Evolutionary conservation across 1,139 yeast genomes (phyloP), one percentile per base, ranked within the genome.

Genomic region (Suhomyces bribrorum): DNA sequence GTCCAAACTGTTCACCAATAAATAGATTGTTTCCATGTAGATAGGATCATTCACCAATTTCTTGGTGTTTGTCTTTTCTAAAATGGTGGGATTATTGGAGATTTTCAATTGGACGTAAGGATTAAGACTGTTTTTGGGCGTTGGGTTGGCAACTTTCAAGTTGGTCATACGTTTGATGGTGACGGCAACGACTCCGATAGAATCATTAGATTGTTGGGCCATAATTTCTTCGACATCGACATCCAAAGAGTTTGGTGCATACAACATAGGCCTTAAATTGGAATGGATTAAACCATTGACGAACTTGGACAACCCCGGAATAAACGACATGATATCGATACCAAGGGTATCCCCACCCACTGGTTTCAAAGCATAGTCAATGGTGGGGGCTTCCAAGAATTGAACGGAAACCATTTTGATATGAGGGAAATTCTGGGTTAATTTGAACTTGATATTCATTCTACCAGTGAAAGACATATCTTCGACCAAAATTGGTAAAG

Each of bases 311-410:
- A 86, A 76, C 44, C 92, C 92, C 4, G 95, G 95, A 47, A 86
- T 75, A 49, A 84, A 73, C 1, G 90, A 81, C 94, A 86, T 86
- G 47, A 86, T 77, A 65, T 86, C 95, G 38, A 86, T 58, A 46
- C 95, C 95, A 45, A 85, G 73, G 13, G 89, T 81, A 56, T 85
- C 90, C 64, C 94, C 94, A 59, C 92, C 92, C 39, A 85, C 84
- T n/a, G 95, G 95, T 56, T 85, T 85, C 64, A 86, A 75, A 14
- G 81, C 83, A 57, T 84, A 85, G 56, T 83, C 90, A 54, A 85
- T 83, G 15, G 74, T 69, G 29, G 94, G 92, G 17, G 90, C 84
- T 58, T 85, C 92, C 54, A 85, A 67, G 52, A 86, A 79, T 49
- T 81, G 85, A 40, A 84, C 67, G 11, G 87, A 80, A 14, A 85